Evolutionary conservation across 2,329 filamentous ascomycete species (phyloP), one percentile per base, ranked within the genome.

Genomic region (Thielaviopsis ethacetica): DNA sequence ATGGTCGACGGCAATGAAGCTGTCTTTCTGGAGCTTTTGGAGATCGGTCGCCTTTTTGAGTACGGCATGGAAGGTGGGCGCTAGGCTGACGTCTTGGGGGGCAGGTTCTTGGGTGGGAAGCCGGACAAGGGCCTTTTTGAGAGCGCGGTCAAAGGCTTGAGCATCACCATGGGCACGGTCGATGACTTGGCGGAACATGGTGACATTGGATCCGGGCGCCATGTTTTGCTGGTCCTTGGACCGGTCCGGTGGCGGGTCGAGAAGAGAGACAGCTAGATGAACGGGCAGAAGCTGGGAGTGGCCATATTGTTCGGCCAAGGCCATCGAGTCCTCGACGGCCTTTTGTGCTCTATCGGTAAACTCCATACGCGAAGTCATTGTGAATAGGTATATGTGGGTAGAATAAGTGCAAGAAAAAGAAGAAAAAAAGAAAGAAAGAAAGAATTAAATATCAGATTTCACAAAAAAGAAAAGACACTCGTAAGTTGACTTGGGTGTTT

Each of bases 21-120:
- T 88, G 70, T 98, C 93, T 67, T 96, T 97, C 67, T 98, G 93
- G n/a, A 91, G 90, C 74, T 94, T 95, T 66, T 94, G 91, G 58
- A 98, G 72, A 34, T 97, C 90, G 70, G 87, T 84, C 1, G 93
- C 90, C 65, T 88, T 82, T 65, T 90, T 82, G 56, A 98, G 77
- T 60, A 96, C 80, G 65, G 86, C 88, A 63, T 85, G 82, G 72
- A 97, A 91, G 9, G 83, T 77, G 0, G 90, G 89, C 12, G 91
- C 84, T 66, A 95, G 82, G 58, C 87, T 83, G 59, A 95, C 84
- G 65, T 86, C 82, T 68, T 97, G 91, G 62, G 93, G 93, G 13
- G 93, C 91, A 15, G 93, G 93, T 65, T 96, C 89, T 74, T 98
- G 93, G 68, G 88, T 94, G 3, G 93, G 91, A 66, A 95, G 76